A percentile compares a stretch with the other conserved stretches of the same genome.
Evolutionary conservation across 306 rosid genomes (phyloP).

Genomic region (Prinsepia uniflora): DNA sequence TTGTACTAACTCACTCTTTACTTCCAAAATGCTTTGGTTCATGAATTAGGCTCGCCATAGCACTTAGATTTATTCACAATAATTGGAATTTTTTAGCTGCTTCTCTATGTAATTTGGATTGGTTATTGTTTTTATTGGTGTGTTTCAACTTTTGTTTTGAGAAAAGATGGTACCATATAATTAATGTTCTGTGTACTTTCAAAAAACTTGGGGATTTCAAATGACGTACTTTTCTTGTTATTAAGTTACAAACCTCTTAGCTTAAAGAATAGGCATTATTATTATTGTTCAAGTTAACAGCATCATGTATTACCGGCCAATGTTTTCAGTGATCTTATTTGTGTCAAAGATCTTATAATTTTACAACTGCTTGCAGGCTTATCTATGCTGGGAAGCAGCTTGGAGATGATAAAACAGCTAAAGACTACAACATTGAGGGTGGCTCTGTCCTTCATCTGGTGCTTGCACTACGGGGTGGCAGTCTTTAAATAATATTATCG

Average conservation of each 20-base stretch:
- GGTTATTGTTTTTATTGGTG: neutral
- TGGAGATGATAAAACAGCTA: slow-evolving; percentile 96
- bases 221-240: neutral
- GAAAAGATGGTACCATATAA: neutral
- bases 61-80: neutral
- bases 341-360: neutral
- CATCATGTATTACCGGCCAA: neutral
- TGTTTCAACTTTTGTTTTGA: neutral
- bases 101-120: neutral
- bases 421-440: slow-evolving; percentile 96
- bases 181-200: neutral
- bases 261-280: neutral
- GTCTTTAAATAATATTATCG: slow-evolving; percentile 18
- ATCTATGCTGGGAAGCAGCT: slow-evolving; percentile 98
- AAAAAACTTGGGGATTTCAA: neutral
- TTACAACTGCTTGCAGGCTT: slow-evolving; percentile 54
- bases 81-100: neutral
- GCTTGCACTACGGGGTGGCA: slow-evolving; percentile 89
- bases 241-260: neutral
- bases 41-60: neutral
- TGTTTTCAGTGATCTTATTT: neutral
- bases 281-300: neutral
- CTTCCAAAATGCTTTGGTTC: neutral
- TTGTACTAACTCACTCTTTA: neutral
- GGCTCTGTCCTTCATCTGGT: slow-evolving; percentile 96